phyloP scores from a whole-genome alignment of 148 eudicot genomes.

The Camellia sinensis region DNA sequence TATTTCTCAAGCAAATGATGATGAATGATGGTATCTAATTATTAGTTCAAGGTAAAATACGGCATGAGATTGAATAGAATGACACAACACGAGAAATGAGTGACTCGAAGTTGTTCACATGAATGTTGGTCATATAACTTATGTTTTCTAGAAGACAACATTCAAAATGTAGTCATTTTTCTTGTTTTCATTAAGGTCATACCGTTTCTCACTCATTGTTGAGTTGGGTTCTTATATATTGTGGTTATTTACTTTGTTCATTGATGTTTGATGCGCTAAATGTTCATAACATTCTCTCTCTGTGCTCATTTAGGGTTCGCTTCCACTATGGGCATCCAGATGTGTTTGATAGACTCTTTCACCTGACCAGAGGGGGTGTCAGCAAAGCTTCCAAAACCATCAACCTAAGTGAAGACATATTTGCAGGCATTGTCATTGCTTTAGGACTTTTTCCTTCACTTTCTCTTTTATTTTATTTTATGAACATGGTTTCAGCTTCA shows the following conservation, averaged over 20 bases:
- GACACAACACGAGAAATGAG: neutral
- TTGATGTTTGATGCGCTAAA: neutral
- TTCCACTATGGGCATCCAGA: conserved; percentile 83
- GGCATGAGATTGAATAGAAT: neutral
- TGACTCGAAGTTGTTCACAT: neutral
- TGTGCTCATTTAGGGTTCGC: conserved; percentile 45
- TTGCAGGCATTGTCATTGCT: conserved; percentile 46
- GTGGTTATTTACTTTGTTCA: conserved; percentile 5
- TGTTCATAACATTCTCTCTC: conserved; percentile 5
- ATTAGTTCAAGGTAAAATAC: neutral
- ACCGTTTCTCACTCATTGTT: neutral
- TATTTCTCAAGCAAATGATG: neutral
- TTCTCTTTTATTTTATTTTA: neutral
- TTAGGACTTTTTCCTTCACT: neutral
- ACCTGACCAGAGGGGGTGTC: conserved; percentile 67
- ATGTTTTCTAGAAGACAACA: neutral
- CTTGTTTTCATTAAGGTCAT: neutral
- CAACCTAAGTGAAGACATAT: conserved; percentile 72
- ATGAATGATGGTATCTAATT: neutral
- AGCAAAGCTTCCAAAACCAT: conserved; percentile 67
- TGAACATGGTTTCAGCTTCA: neutral
- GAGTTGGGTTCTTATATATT: neutral
- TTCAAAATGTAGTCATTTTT: neutral
- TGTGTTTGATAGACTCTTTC: conserved; percentile 67
- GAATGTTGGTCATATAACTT: neutral